These are phyloP conservation scores for Cyclotella kingstonii DNA, from an alignment of 108 stramenopile genomes.

Conservation along the genomic window DNA sequence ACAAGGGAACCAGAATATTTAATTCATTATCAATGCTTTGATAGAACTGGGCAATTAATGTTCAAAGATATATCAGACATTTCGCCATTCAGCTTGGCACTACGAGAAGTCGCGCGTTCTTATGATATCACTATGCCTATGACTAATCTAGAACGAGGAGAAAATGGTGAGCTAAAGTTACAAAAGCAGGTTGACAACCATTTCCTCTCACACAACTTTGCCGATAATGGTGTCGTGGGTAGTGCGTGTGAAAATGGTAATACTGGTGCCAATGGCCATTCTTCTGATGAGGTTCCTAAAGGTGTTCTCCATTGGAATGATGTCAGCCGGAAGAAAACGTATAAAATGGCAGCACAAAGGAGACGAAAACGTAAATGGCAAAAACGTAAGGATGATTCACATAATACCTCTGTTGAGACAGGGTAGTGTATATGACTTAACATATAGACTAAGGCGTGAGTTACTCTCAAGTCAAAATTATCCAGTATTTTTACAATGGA, in stretches of 20 bases:
- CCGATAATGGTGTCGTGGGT: not conserved
- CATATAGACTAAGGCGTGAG: too few species aligned
- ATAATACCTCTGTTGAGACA: too few species aligned
- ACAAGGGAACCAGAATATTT: constrained; percentile 53
- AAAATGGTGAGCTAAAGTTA: constrained; percentile 18
- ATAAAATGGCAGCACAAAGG: constrained; percentile 18
- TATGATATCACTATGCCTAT: constrained; percentile 48
- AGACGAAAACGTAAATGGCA: constrained; percentile 17
- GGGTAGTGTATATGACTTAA: too few species aligned
- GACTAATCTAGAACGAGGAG: constrained; percentile 52
- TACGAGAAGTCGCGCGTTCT: constrained; percentile 7
- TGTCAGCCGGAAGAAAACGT: constrained; percentile 18
- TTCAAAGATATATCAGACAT: constrained; percentile 13
- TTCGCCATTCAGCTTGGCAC: constrained; percentile 11
- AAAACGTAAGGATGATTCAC: not conserved
- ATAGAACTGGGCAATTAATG: not conserved
- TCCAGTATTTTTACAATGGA: too few species aligned
- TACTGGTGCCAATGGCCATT: not conserved
- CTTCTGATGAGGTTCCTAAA: not conserved
- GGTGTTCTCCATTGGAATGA: constrained; percentile 38
- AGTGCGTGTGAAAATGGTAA: constrained; percentile 1
- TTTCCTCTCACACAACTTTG: not conserved
- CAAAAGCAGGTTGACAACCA: constrained; percentile 25
- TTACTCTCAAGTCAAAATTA: too few species aligned
- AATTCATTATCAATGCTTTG: constrained; percentile 18